Percentiles rank a stretch among this genome's conserved stretches.
Conservation (phyloP, 2,329 filamentous ascomycete genomes). For the Lizonia empirigonia region DNA sequence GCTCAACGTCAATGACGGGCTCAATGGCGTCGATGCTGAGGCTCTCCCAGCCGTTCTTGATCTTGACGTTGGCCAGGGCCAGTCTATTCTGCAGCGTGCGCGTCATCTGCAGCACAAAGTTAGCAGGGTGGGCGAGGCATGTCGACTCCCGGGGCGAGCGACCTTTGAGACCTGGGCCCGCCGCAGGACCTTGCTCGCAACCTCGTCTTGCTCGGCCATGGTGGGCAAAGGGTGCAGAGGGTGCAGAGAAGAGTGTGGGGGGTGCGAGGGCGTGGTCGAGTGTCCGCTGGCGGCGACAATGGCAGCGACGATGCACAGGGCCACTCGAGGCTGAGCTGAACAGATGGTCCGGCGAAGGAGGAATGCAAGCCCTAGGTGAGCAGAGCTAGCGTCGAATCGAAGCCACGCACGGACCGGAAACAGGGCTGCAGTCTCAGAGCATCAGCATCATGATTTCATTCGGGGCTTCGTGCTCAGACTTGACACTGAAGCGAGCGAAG, state of each 20-base stretch:
- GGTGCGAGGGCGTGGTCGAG: neutral
- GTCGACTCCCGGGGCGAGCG: conserved; percentile 17
- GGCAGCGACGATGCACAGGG: too few species aligned
- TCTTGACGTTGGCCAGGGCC: conserved; percentile 95
- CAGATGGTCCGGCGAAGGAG: conserved; percentile 18
- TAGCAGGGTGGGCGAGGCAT: conserved; percentile 9
- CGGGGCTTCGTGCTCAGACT: conserved; percentile 3
- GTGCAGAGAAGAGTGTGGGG: conserved; percentile 12
- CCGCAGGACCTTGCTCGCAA: conserved; percentile 51
- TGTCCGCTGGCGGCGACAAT: conserved; percentile 1
- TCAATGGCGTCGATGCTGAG: conserved; percentile 85
- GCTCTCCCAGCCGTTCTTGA: conserved; percentile 93
- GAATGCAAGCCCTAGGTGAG: conserved; percentile 19
- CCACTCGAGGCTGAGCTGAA: too few species aligned
- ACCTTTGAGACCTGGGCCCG: conserved; percentile 53
- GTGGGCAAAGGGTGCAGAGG: too few species aligned
- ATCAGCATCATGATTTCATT: conserved; percentile 15
- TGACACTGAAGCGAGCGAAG: too few species aligned
- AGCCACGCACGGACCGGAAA: conserved; percentile 11
- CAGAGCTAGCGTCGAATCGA: conserved; percentile 13
- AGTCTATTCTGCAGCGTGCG: conserved; percentile 90
- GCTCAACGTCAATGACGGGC: conserved; percentile 78
- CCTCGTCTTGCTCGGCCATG: conserved; percentile 48
- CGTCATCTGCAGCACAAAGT: conserved; percentile 71
- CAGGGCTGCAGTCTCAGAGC: conserved; percentile 19